Conservation (phyloP, 345 rosid species). For the Eucalyptus shirleyi region DNA sequence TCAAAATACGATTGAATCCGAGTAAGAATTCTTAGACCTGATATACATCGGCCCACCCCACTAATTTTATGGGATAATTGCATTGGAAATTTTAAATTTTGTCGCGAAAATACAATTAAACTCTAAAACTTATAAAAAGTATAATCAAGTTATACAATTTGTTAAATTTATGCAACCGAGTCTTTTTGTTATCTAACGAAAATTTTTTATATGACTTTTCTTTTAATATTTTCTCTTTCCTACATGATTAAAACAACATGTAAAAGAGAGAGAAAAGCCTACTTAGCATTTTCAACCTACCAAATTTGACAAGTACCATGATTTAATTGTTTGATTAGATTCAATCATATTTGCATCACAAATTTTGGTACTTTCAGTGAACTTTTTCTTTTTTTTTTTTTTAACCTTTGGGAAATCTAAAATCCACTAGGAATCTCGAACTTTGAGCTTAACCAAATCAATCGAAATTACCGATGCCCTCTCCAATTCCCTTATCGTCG, state of each 20-base stretch:
- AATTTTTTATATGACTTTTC: no score
- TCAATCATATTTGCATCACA: no score
- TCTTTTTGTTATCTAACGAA: rapidly evolving
- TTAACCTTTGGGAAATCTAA: neutral
- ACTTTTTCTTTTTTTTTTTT: no score
- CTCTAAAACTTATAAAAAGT: no score
- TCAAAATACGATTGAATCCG: neutral
- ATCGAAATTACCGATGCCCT: neutral
- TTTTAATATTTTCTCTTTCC: neutral
- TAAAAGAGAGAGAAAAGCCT: no score
- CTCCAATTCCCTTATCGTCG: neutral
- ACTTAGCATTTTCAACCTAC: neutral
- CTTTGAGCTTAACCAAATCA: neutral
- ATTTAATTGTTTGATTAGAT: no score
- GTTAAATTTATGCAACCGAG: rapidly evolving
- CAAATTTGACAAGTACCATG: neutral
- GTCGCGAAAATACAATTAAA: rapidly evolving
- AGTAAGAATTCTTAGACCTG: neutral
- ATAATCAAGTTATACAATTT: rapidly evolving
- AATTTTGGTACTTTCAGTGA: neutral
- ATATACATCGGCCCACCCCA: neutral
- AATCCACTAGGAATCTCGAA: neutral
- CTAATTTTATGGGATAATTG: rapidly evolving
- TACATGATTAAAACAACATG: rapidly evolving
- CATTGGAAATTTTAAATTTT: rapidly evolving